Evolutionary conservation across 2,329 filamentous ascomycete species (phyloP).

Genomic region (Onygenales sp.): DNA sequence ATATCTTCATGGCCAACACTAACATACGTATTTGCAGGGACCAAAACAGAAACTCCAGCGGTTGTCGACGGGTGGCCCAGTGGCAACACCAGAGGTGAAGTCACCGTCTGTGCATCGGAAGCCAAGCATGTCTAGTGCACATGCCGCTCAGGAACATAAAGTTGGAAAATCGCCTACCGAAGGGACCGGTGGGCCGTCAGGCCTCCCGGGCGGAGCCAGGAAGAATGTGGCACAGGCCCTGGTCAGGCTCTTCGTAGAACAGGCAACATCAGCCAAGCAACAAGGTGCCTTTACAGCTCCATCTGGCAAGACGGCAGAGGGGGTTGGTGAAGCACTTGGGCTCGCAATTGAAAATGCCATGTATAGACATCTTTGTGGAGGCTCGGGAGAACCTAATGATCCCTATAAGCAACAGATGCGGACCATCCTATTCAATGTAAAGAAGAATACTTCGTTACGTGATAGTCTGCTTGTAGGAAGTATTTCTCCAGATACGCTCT

Average conservation of each 20-base stretch:
- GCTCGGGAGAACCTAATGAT: conserved; percentile 43
- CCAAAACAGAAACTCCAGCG: conserved; percentile 34
- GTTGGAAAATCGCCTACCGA: conserved; percentile 23
- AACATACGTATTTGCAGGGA: conserved; percentile 21
- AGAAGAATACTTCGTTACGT: conserved; percentile 72
- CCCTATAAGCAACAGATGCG: conserved; percentile 58
- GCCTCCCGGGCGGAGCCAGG: conserved; percentile 54
- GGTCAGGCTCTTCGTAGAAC: conserved; percentile 57
- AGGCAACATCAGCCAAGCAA: conserved; percentile 59
- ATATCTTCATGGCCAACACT: conserved; percentile 11
- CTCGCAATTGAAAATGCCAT: conserved; percentile 69
- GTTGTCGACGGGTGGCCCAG: conserved; percentile 20
- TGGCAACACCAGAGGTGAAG: conserved; percentile 13
- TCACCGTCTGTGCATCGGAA: conserved; percentile 22
- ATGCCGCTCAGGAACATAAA: conserved; percentile 21
- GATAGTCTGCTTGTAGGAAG: conserved; percentile 63
- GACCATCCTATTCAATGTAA: conserved; percentile 74
- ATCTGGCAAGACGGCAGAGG: conserved; percentile 53
- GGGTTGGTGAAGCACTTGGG: conserved; percentile 59
- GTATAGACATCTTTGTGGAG: conserved; percentile 43
- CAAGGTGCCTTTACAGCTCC: conserved; percentile 53
- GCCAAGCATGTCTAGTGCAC: conserved; percentile 19
- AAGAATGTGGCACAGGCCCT: conserved; percentile 62
- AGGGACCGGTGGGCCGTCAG: conserved; percentile 20
- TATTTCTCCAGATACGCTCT: conserved; percentile 64